Evolutionary conservation across 164 flowering plant species (phyloP).

Genomic region (Vitis labrusca): DNA sequence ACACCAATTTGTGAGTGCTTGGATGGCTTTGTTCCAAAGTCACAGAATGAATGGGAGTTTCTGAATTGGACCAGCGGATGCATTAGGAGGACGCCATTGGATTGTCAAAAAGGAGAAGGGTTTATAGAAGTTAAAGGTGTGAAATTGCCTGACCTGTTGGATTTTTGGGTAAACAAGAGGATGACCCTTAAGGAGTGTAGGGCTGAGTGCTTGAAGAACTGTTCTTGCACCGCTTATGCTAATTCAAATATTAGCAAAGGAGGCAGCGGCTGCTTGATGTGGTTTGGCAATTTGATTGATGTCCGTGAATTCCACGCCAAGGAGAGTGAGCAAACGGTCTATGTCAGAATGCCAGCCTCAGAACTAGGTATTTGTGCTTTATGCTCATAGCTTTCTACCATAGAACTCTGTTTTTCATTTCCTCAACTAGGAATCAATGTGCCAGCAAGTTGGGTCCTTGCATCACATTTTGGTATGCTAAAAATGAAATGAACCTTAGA

Average conservation of each 20-base stretch:
- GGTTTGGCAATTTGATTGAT: conserved; percentile 20
- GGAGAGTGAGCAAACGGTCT: conserved; percentile 7
- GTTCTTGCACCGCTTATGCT: conserved; percentile 25
- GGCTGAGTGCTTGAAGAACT: conserved; percentile 17
- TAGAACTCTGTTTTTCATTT: too few relatives aligned
- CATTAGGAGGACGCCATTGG: conserved; percentile 1
- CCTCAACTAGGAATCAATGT: too few relatives aligned
- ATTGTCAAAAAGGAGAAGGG: conserved; percentile 14
- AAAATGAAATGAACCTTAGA: too few relatives aligned
- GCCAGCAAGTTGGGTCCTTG: too few relatives aligned
- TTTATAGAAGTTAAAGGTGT: conserved; percentile 9
- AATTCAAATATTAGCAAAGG: not conserved
- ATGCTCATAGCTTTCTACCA: too few relatives aligned
- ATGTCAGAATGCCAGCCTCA: conserved; percentile 13
- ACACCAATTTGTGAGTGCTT: conserved; percentile 13
- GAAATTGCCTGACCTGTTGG: conserved; percentile 22
- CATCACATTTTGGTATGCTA: too few relatives aligned
- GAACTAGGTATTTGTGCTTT: conserved; percentile 14
- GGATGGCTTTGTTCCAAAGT: conserved; percentile 13
- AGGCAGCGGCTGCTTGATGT: conserved; percentile 17
- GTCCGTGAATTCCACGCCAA: not conserved
- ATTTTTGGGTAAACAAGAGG: not conserved
- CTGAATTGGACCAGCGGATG: conserved; percentile 19
- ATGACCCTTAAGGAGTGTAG: conserved; percentile 13
- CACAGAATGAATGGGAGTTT: conserved; percentile 3